A percentile compares a stretch with the other conserved stretches of the same genome.
Evolutionary conservation across 148 eudicot genomes (phyloP).

Genomic region (Simmondsia chinensis): DNA sequence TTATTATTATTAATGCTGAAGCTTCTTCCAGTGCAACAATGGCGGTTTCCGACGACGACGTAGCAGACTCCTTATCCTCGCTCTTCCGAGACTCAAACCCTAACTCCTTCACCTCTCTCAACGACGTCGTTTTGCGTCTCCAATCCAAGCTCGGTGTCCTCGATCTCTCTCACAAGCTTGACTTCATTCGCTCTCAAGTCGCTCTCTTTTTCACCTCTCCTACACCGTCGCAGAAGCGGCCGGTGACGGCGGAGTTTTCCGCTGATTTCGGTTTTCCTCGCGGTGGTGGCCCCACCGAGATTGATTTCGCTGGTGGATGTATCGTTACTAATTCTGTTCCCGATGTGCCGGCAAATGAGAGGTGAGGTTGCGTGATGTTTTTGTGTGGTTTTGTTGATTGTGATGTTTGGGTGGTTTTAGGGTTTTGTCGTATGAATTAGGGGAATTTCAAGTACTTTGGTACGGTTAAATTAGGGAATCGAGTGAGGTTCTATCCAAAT

Average conservation of each 20-base stretch:
- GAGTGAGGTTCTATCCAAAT: too few relatives aligned
- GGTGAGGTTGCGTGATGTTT: too few relatives aligned
- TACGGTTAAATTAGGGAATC: too few relatives aligned
- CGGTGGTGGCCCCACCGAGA: constrained; percentile 18
- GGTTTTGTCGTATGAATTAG: too few relatives aligned
- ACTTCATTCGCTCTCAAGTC: constrained; percentile 58
- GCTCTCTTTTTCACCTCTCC: constrained; percentile 20
- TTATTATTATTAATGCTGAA: too few relatives aligned
- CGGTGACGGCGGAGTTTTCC: too few relatives aligned
- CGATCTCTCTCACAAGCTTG: constrained; percentile 47
- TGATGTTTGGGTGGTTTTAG: not conserved
- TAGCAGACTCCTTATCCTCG: constrained; percentile 39
- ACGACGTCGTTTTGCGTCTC: constrained; percentile 46
- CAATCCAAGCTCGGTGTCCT: constrained; percentile 59
- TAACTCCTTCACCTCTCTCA: constrained; percentile 27
- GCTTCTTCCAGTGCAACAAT: constrained; percentile 16
- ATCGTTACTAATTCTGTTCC: too few relatives aligned
- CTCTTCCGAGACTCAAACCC: constrained; percentile 50
- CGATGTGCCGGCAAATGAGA: constrained; percentile 3
- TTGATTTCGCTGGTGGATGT: constrained; percentile 10
- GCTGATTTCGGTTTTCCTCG: too few relatives aligned
- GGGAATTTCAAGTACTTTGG: too few relatives aligned
- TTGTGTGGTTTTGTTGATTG: not conserved
- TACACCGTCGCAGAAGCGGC: constrained; percentile 6
- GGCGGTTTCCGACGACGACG: constrained; percentile 54